phyloP scores from a whole-genome alignment of 208 protist genomes.

The Crithidia acanthocephali region DNA sequence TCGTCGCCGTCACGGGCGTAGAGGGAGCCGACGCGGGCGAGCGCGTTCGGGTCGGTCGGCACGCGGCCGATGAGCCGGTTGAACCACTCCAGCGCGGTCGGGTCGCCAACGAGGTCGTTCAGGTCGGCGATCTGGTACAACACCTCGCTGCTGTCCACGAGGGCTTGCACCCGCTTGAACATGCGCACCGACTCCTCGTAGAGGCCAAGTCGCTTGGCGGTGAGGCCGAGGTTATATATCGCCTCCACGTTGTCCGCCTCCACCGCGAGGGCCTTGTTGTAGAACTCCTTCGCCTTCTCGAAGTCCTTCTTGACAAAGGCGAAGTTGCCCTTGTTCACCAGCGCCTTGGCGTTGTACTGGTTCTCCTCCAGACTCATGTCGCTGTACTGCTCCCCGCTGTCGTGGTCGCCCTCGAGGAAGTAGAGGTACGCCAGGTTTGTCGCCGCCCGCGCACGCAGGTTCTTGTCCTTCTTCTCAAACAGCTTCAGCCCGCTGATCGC shows the following conservation, averaged over 20 bases:
- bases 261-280: constrained; percentile 94
- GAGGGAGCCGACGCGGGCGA: constrained; percentile 93
- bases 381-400: constrained; percentile 96
- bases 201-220: constrained; percentile 89
- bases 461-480: constrained; percentile 97
- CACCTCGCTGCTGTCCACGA: constrained; percentile 96
- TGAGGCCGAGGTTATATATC: constrained; percentile 97
- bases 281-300: constrained; percentile 93
- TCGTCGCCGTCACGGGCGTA: constrained; percentile 94
- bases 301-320: constrained; percentile 88
- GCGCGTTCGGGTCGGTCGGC: constrained; percentile 95
- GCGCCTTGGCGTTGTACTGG: constrained; percentile 97
- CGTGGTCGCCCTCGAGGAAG: constrained; percentile 97
- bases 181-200: constrained; percentile 94
- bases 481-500: constrained; percentile 94
- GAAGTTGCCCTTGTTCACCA: constrained; percentile 98
- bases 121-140: constrained; percentile 96
- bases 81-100: constrained; percentile 79
- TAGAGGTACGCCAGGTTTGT: constrained; percentile 98
- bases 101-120: constrained; percentile 85
- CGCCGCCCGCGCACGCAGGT: constrained; percentile 90
- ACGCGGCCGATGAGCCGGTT: constrained; percentile 88
- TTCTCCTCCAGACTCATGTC: constrained; percentile 94
- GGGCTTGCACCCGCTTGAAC: constrained; percentile 95
- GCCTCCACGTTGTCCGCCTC: constrained; percentile 98